These are phyloP conservation scores for Trametes gibbosa DNA, from an alignment of 768 basidiomycete genomes.

Conservation along the genomic window DNA sequence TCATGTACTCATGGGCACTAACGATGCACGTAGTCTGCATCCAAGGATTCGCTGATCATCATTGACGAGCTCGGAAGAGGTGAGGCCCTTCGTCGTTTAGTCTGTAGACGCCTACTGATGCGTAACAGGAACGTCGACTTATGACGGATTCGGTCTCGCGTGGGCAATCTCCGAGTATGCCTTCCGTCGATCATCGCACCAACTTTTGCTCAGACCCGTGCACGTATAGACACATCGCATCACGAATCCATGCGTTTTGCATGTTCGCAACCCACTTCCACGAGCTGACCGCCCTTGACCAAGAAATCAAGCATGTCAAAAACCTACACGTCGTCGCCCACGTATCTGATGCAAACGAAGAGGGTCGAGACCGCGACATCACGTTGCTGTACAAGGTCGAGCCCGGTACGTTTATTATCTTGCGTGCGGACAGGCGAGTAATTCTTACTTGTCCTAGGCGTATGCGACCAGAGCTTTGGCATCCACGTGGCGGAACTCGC, in stretches of 20 bases:
- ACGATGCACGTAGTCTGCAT: constrained; percentile 65
- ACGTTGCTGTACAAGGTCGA: constrained; percentile 72
- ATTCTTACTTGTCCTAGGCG: constrained; percentile 42
- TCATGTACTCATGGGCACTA: not conserved
- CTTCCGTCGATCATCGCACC: not conserved
- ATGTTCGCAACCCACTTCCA: constrained; percentile 98
- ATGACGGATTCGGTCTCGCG: constrained; percentile 95
- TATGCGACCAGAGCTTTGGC: constrained; percentile 97
- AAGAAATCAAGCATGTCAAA: constrained; percentile 82
- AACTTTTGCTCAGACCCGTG: not conserved
- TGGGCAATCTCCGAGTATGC: constrained; percentile 98
- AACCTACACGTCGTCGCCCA: constrained; percentile 96
- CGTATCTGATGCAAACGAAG: constrained; percentile 53
- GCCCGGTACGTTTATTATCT: constrained; percentile 54
- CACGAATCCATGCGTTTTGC: constrained; percentile 89
- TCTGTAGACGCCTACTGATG: too few relatives aligned
- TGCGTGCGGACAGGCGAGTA: not conserved
- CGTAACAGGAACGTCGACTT: constrained; percentile 83
- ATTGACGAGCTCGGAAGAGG: constrained; percentile 96
- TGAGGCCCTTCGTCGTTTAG: constrained; percentile 24
- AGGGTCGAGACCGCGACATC: constrained; percentile 65
- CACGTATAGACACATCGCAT: constrained; percentile 78
- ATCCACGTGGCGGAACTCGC: constrained; percentile 98
- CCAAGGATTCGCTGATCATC: constrained; percentile 89
- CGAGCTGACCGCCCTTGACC: constrained; percentile 89